phyloP scores from a whole-genome alignment of 1,139 yeast genomes.

The Williopsis jadinii region DNA sequence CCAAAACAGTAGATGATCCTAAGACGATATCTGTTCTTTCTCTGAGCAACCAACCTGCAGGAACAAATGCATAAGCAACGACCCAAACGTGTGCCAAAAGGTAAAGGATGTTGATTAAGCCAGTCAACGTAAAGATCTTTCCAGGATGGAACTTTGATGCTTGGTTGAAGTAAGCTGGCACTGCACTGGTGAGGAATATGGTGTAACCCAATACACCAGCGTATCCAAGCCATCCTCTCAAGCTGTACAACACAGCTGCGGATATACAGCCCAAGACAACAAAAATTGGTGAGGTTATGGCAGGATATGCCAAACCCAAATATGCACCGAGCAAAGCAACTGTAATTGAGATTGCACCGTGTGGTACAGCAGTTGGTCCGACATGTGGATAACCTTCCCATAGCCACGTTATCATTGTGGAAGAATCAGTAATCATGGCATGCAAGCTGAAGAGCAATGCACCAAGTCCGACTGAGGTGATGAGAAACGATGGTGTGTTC shows the following conservation, averaged over 20 bases:
- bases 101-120: slow-evolving; percentile 48
- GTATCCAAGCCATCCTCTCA: slow-evolving; percentile 77
- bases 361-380: slow-evolving; percentile 90
- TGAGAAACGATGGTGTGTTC: slow-evolving; percentile 23
- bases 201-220: slow-evolving; percentile 66
- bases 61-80: slow-evolving; percentile 97
- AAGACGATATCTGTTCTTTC: slow-evolving; percentile 81
- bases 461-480: slow-evolving; percentile 69
- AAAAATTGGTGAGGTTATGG: slow-evolving; percentile 13
- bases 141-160: slow-evolving; percentile 56
- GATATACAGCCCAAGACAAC: slow-evolving; percentile 12
- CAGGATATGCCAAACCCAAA: slow-evolving; percentile 28
- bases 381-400: slow-evolving; percentile 88
- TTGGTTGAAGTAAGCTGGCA: slow-evolving; percentile 58
- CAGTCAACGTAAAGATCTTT: slow-evolving; percentile 48
- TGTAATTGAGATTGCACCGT: slow-evolving; percentile 63
- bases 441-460: slow-evolving; percentile 66
- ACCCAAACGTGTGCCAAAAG: slow-evolving; percentile 88
- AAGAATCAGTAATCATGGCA: slow-evolving; percentile 75
- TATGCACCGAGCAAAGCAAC: slow-evolving; percentile 55
- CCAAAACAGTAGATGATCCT: slow-evolving; percentile 40
- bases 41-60: slow-evolving; percentile 81
- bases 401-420: slow-evolving; percentile 81
- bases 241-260: slow-evolving; percentile 39
- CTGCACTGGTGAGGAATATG: slow-evolving; percentile 52